Conservation (phyloP, 441 rosid species). For the Pelargonium citronellum region DNA sequence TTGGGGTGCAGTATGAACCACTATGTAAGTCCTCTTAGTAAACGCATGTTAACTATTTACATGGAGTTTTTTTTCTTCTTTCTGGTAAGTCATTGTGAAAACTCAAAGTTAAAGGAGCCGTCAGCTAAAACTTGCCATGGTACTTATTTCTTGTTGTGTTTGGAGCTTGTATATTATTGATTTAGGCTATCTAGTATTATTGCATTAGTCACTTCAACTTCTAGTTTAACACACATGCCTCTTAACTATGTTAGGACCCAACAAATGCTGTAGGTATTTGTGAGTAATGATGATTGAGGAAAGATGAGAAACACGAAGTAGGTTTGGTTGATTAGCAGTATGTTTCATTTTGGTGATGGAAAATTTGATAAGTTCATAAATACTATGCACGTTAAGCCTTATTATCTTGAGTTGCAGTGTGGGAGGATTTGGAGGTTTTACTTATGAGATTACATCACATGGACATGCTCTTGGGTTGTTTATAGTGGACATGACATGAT, state of each 20-base stretch:
- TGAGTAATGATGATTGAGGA: not conserved
- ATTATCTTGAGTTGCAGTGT: too few relatives aligned
- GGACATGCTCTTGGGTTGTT: not conserved
- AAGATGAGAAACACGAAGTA: not conserved
- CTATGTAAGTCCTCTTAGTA: slow-evolving; percentile 37
- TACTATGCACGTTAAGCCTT: too few relatives aligned
- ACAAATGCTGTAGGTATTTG: not conserved
- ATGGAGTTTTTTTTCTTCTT: not conserved
- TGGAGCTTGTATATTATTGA: not conserved
- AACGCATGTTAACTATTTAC: not conserved
- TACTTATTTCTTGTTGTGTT: not conserved
- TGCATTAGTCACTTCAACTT: not conserved
- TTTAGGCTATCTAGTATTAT: not conserved
- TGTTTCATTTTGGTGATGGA: not conserved
- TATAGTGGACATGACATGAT: not conserved
- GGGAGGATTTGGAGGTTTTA: not conserved
- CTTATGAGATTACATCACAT: not conserved
- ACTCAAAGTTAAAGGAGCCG: too few relatives aligned
- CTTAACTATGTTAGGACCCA: not conserved
- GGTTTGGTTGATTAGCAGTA: not conserved
- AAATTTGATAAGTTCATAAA: too few relatives aligned
- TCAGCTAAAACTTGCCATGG: not conserved
- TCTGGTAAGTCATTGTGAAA: too few relatives aligned
- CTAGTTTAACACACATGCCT: not conserved
- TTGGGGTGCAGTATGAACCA: slow-evolving; percentile 84